Conservation (phyloP, 805 yeast genomes). For the Starmerella stigmatis region DNA sequence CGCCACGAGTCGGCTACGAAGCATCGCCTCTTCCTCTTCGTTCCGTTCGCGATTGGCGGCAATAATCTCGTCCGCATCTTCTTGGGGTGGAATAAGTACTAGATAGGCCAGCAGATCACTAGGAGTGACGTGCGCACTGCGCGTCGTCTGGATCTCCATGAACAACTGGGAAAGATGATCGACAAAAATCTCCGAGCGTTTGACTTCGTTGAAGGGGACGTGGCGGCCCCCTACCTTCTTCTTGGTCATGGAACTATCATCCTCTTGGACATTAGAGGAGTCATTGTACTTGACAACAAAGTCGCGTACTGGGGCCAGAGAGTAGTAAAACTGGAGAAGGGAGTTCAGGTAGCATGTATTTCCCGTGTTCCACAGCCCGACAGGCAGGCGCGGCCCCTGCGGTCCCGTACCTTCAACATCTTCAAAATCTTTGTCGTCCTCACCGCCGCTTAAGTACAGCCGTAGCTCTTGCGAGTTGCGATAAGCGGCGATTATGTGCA, state of each 20-base stretch:
- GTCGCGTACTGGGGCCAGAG: slow-evolving; percentile 68
- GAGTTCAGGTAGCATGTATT: slow-evolving; percentile 94
- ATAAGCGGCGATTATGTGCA: slow-evolving; percentile 45
- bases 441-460: slow-evolving; percentile 48
- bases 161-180: slow-evolving; percentile 62
- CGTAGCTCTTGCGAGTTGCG: slow-evolving; percentile 46
- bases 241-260: slow-evolving; percentile 10
- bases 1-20: slow-evolving; percentile 12
- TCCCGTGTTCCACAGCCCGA: slow-evolving; percentile 88
- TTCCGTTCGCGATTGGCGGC: slow-evolving; percentile 1
- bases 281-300: slow-evolving; percentile 46
- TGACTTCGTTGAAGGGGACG: slow-evolving; percentile 68
- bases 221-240: slow-evolving; percentile 82
- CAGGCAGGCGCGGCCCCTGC: slow-evolving; percentile 45
- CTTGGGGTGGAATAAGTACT: slow-evolving; percentile 45
- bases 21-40: slow-evolving; percentile 5
- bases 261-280: slow-evolving; percentile 5
- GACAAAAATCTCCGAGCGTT: slow-evolving; percentile 72
- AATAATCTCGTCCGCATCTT: slow-evolving; percentile 25
- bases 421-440: neutral
- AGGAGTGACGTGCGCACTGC: slow-evolving; percentile 62
- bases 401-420: neutral
- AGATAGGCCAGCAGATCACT: slow-evolving; percentile 74
- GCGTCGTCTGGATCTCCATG: slow-evolving; percentile 53
- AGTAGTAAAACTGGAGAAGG: slow-evolving; percentile 78